Conservation (phyloP, 495 filamentous ascomycete genomes). For the Penicillium turbatum region DNA sequence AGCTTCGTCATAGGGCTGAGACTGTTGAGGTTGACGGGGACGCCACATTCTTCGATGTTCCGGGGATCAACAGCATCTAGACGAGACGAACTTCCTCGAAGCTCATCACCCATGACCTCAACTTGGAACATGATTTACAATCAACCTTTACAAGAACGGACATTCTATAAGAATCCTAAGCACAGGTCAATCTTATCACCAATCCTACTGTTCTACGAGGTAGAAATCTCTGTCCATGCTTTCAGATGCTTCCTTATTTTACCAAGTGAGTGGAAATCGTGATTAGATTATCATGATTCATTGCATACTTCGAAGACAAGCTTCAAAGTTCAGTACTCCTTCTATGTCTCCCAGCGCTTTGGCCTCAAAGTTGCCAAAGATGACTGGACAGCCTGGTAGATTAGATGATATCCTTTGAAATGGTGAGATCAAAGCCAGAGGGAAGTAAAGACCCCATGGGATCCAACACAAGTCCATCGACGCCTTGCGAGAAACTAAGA, state of each 20-base stretch:
- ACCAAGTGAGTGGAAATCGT: background rate
- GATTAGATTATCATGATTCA: slow-evolving; percentile 5
- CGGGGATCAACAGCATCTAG: too few relatives aligned
- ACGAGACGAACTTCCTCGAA: too few relatives aligned
- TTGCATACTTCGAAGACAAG: background rate
- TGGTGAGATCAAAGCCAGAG: background rate
- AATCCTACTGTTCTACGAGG: too few relatives aligned
- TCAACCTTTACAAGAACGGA: too few relatives aligned
- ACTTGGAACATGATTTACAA: too few relatives aligned
- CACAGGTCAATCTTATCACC: too few relatives aligned
- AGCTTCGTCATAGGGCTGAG: too few relatives aligned
- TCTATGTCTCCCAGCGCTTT: background rate
- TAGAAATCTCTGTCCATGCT: background rate
- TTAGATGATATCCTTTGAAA: background rate
- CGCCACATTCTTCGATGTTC: too few relatives aligned
- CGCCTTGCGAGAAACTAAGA: slow-evolving; percentile 11
- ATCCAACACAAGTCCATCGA: slow-evolving; percentile 8
- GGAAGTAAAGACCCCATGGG: slow-evolving; percentile 1
- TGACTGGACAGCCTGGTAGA: background rate
- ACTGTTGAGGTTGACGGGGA: too few relatives aligned
- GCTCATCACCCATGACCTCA: too few relatives aligned
- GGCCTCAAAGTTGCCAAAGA: background rate
- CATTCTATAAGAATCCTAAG: too few relatives aligned
- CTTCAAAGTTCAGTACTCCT: too few relatives aligned
- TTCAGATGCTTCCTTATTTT: background rate